A percentile compares a stretch with the other conserved stretches of the same genome.
phyloP scores from a whole-genome alignment of 257 asterid species.

The Solanum chilense region DNA sequence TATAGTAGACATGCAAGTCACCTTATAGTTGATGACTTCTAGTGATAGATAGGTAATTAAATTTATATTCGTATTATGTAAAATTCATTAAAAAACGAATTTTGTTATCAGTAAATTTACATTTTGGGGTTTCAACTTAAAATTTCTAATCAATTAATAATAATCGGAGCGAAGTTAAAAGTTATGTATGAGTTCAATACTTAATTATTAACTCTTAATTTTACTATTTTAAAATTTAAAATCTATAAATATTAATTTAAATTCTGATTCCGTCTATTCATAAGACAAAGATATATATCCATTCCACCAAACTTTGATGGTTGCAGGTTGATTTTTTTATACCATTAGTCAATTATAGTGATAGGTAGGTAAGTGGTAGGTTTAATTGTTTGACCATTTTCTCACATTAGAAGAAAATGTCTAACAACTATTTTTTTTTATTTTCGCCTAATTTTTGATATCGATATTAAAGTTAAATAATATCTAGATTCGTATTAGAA shows the following conservation, averaged over 20 bases:
- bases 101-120: too few species aligned
- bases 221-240: too few species aligned
- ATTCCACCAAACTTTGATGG: background rate
- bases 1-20: background rate
- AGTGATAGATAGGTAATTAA: background rate
- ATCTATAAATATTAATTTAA: too few species aligned
- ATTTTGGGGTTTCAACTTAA: too few species aligned
- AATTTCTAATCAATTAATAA: too few species aligned
- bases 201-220: too few species aligned
- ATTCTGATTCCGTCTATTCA: too few species aligned
- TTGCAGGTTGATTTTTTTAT: background rate
- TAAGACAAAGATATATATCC: background rate
- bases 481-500: accelerated
- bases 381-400: background rate
- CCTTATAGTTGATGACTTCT: background rate
- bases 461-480: accelerated
- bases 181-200: too few species aligned
- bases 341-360: background rate
- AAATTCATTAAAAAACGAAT: too few species aligned
- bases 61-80: background rate
- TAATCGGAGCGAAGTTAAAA: too few species aligned
- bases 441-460: too few species aligned
- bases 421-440: background rate
- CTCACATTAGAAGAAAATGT: background rate
- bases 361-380: background rate